A percentile compares a stretch with the other conserved stretches of the same genome.
Conservation (phyloP, 768 basidiomycete genomes). For the Boletellus emodensis region DNA sequence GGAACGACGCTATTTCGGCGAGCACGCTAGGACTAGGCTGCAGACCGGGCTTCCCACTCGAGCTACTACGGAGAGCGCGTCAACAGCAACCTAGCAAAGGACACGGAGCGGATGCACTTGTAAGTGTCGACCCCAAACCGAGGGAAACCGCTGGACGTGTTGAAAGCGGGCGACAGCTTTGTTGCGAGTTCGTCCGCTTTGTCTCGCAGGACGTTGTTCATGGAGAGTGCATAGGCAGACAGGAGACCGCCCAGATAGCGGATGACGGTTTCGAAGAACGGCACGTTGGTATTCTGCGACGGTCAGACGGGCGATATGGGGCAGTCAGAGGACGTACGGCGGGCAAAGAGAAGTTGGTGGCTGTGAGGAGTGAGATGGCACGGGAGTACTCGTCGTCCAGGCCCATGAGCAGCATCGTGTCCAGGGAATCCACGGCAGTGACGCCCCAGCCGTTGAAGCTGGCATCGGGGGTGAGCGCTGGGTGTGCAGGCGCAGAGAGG, state of each 20-base stretch:
- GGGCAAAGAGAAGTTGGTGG: constrained; percentile 46
- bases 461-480: background rate
- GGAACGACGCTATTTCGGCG: constrained; percentile 81
- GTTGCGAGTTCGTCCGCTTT: constrained; percentile 77
- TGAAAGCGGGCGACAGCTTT: constrained; percentile 69
- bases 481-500: background rate
- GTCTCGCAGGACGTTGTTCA: constrained; percentile 54
- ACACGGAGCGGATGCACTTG: constrained; percentile 36
- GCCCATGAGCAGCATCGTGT: constrained; percentile 82
- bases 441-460: constrained; percentile 84
- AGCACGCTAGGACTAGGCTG: constrained; percentile 42
- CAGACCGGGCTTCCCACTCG: background rate
- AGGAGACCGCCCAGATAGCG: constrained; percentile 87
- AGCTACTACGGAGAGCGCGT: background rate
- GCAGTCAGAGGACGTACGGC: constrained; percentile 30
- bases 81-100: background rate
- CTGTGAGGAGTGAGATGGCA: constrained; percentile 51
- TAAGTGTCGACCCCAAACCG: constrained; percentile 64
- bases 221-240: constrained; percentile 75
- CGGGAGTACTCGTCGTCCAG: constrained; percentile 65
- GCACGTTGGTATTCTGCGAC: constrained; percentile 33
- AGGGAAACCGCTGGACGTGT: constrained; percentile 67
- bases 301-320: background rate
- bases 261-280: constrained; percentile 85
- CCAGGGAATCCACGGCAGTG: constrained; percentile 76